Conservation (phyloP, 345 rosid genomes). For the Fremontodendron californicum region DNA sequence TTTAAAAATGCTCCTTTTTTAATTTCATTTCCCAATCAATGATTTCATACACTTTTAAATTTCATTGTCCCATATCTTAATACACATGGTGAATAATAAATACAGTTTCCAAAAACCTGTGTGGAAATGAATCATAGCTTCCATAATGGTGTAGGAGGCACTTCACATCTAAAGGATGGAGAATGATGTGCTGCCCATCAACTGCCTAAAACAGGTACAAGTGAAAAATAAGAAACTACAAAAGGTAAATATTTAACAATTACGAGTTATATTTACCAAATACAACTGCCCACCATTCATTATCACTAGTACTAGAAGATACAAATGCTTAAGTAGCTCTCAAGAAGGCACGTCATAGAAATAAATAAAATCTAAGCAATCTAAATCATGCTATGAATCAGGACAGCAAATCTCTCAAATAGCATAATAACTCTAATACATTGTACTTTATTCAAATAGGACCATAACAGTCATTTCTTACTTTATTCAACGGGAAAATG, state of each 20-base stretch:
- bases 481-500: not conserved
- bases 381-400: not conserved
- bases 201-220: slow-evolving; percentile 52
- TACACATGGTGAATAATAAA: slow-evolving; percentile 4
- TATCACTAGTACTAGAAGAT: not conserved
- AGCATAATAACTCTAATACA: not conserved
- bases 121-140: slow-evolving; percentile 66
- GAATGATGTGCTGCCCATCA: slow-evolving; percentile 91
- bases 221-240: slow-evolving; percentile 14
- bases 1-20: not conserved
- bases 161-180: slow-evolving; percentile 80
- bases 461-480: not conserved
- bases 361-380: not conserved
- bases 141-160: slow-evolving; percentile 89
- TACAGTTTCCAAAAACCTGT: slow-evolving; percentile 40
- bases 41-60: not conserved
- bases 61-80: not conserved
- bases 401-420: not conserved
- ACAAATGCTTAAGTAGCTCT: not conserved
- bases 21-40: not conserved
- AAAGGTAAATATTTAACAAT: not conserved
- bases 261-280: not conserved
- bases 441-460: not conserved
- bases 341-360: not conserved
- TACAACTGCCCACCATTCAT: not conserved